phyloP scores from a whole-genome alignment of 169 alveolate genomes.

The Cryptosporidium sp. region DNA sequence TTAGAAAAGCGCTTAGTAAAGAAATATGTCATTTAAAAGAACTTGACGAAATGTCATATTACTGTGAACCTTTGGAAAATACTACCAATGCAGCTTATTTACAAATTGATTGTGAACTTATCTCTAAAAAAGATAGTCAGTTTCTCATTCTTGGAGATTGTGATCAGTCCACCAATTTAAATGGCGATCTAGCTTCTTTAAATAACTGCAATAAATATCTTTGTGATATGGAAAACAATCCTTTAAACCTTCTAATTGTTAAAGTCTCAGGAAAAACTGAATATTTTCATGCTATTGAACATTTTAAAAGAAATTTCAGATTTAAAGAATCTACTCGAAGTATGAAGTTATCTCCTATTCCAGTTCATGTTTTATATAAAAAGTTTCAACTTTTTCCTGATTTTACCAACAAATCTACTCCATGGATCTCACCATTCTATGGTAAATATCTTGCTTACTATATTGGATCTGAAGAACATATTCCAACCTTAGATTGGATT shows the following conservation, averaged over 20 bases:
- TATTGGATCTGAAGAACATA: slow-evolving; percentile 11
- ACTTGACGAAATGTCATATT: not conserved
- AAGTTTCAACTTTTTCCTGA: not conserved
- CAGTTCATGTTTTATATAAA: slow-evolving; percentile 17
- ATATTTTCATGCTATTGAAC: not conserved
- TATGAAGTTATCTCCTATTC: slow-evolving; percentile 42
- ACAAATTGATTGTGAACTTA: slow-evolving; percentile 1
- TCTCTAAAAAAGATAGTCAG: not conserved
- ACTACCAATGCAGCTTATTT: slow-evolving; percentile 9
- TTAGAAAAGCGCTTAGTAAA: not conserved
- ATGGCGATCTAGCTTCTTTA: not conserved
- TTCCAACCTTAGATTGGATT: slow-evolving; percentile 51
- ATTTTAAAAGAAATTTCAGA: slow-evolving; percentile 32
- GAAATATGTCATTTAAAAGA: slow-evolving; percentile 18
- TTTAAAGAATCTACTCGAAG: slow-evolving; percentile 23
- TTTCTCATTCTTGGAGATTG: slow-evolving; percentile 9
- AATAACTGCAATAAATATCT: not conserved
- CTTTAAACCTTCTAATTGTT: slow-evolving; percentile 4
- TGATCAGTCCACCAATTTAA: not conserved
- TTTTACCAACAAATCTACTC: not conserved
- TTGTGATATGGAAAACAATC: not conserved
- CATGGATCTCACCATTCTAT: slow-evolving; percentile 48
- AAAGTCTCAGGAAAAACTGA: not conserved
- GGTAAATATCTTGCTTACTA: slow-evolving; percentile 17
- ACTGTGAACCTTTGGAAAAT: slow-evolving; percentile 19